A percentile compares a stretch with the other conserved stretches of the same genome.
These are phyloP conservation scores for Ganoderma leucocontextum DNA, from an alignment of 1,284 basidiomycete genomes.

Conservation along the genomic window DNA sequence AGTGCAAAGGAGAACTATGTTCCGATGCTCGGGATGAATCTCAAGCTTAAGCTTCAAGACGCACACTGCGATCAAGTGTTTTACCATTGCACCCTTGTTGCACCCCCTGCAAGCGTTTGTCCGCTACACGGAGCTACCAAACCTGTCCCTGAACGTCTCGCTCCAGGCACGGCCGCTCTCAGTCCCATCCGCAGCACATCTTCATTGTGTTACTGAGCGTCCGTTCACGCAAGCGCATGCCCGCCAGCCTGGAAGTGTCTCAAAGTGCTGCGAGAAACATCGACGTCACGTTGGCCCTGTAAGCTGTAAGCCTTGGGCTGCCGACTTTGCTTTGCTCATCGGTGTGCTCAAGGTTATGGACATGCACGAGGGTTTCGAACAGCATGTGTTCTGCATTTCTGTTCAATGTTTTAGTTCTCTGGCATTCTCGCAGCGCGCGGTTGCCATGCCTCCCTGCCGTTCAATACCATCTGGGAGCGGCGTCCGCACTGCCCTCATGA, in stretches of 20 bases:
- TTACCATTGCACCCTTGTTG: background rate
- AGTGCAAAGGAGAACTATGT: background rate
- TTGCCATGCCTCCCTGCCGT: background rate
- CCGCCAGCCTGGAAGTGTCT: background rate
- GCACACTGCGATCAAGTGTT: background rate
- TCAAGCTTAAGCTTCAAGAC: background rate
- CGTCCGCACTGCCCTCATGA: constrained; percentile 1
- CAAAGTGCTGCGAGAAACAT: background rate
- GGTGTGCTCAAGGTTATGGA: background rate
- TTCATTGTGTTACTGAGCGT: background rate
- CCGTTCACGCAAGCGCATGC: background rate
- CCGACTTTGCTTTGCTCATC: background rate
- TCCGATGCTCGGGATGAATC: background rate
- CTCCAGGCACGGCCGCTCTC: background rate
- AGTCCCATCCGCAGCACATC: background rate
- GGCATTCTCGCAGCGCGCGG: background rate
- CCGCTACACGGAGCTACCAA: background rate
- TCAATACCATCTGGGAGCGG: background rate
- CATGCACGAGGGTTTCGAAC: background rate
- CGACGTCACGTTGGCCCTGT: background rate
- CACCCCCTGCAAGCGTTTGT: background rate
- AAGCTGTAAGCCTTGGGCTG: background rate
- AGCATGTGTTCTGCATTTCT: background rate
- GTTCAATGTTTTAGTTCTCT: background rate
- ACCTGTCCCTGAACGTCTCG: background rate